Base-by-base conservation (phyloP, 345 rosid species). In the Euphorbia peplus region DNA sequence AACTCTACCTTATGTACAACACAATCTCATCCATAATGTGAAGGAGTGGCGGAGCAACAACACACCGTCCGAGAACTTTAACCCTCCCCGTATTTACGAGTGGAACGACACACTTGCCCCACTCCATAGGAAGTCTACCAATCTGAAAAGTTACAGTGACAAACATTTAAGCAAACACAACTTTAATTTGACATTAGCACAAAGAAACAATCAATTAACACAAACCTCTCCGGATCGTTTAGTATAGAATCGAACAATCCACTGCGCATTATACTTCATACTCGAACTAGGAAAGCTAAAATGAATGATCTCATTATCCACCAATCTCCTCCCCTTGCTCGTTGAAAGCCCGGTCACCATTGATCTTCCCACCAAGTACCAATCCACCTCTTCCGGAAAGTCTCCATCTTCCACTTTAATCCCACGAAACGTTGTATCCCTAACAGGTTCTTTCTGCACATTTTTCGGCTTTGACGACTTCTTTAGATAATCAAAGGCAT, bases 241-340 rank as follows among this genome's bases (percentile, higher is more conserved):
- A 3, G 88, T 85, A 21, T 84, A 82, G 83, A 87, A 87, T 15
- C 89, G 85, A 81, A 85, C 84, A 60, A 87, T 85, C 72, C 79
- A 79, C 2, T 70, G 83, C 7, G 76, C 47, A 67, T 79, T 79
- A 56, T 52, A 60, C 12, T 63, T 70, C 0, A 28, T 22, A 51
- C 24, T 59, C 0, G 25, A 46, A 39, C 72, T 62, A 3, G 88
- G 76, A 71, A 67, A 83, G 28, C 66, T 75, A 78, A 85, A 85
- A 66, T 82, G 66, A 24, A 87, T 83, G 63, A 83, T 77, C 74
- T 87, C 87, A 30, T 83, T 85, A 72, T 83, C 83, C 53, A 70
- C 73, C 68, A 83, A 15, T 59, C 78, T 87, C 70, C 83, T 83
- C 59, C 92, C 92, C 80, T 83, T 87, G 7, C 80, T 71, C 6